Percentiles rank a stretch among this genome's conserved stretches.
Evolutionary conservation across 2,329 filamentous ascomycete genomes (phyloP).

Genomic region (Magnaporthiopsis rhizophila): DNA sequence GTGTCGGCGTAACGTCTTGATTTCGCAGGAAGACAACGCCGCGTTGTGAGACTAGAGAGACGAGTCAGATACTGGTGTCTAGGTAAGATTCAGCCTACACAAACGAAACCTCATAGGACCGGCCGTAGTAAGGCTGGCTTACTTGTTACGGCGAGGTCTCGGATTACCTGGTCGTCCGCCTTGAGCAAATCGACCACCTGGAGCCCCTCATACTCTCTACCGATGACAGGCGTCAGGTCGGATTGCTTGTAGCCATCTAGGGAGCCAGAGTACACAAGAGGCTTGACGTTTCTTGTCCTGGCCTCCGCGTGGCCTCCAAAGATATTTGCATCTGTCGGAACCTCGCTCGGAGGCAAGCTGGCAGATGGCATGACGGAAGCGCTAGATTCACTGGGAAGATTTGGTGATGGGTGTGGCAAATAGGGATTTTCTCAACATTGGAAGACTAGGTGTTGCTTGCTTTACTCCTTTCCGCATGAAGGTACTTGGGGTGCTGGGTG

Average conservation of each 20-base stretch:
- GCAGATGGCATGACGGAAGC: constrained; percentile 27
- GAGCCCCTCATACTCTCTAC: constrained; percentile 35
- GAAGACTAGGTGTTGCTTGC: neutral
- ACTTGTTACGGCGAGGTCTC: constrained; percentile 53
- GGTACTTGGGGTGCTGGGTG: too few relatives aligned
- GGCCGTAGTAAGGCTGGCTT: constrained; percentile 11
- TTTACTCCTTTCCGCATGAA: neutral
- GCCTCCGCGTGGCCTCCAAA: constrained; percentile 19
- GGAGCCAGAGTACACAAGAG: constrained; percentile 19
- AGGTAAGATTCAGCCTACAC: neutral
- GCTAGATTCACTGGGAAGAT: too few relatives aligned
- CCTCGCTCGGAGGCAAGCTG: constrained; percentile 9
- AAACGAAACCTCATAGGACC: neutral
- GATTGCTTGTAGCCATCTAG: constrained; percentile 23
- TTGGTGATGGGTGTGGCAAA: too few relatives aligned
- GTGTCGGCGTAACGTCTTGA: constrained; percentile 33
- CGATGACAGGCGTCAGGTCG: constrained; percentile 40
- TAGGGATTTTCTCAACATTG: neutral
- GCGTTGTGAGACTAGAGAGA: constrained; percentile 31
- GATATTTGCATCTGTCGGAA: constrained; percentile 12
- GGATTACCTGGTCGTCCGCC: constrained; percentile 37
- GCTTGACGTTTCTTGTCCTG: constrained; percentile 13
- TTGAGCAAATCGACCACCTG: constrained; percentile 26
- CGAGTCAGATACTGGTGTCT: neutral
- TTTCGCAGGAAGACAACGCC: constrained; percentile 43